phyloP scores from a whole-genome alignment of 768 basidiomycete species.

The Podaxis sp. region DNA sequence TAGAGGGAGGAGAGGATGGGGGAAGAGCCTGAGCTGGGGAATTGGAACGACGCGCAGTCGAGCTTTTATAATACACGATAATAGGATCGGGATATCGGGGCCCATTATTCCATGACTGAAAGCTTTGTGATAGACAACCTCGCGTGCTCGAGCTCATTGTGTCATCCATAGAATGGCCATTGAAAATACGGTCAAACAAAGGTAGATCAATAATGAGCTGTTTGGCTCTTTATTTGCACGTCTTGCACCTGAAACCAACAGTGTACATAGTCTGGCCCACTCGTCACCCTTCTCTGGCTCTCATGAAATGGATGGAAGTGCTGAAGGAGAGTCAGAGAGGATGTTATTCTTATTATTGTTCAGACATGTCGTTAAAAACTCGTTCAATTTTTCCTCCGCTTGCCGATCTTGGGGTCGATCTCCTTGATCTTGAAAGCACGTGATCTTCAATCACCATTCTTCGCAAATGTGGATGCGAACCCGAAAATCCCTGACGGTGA shows the following conservation, averaged over 20 bases:
- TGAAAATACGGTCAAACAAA: not conserved
- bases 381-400: too few relatives aligned
- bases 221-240: constrained; percentile 1
- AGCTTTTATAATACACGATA: not conserved
- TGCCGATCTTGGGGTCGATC: too few relatives aligned
- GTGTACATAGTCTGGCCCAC: not conserved
- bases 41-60: not conserved
- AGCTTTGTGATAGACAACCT: not conserved
- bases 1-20: constrained; percentile 17
- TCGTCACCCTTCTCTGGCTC: not conserved
- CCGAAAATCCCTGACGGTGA: not conserved
- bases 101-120: constrained; percentile 6
- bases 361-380: too few relatives aligned
- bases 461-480: not conserved
- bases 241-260: not conserved
- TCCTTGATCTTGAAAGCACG: not conserved
- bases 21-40: constrained; percentile 1
- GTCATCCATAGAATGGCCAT: not conserved
- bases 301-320: not conserved
- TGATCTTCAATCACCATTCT: not conserved
- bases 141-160: not conserved
- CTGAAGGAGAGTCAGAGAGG: not conserved
- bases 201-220: not conserved
- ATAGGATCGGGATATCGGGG: not conserved
- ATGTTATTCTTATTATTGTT: too few relatives aligned